Conservation (phyloP, 129 eudicot species). For the Helianthus annuus region DNA sequence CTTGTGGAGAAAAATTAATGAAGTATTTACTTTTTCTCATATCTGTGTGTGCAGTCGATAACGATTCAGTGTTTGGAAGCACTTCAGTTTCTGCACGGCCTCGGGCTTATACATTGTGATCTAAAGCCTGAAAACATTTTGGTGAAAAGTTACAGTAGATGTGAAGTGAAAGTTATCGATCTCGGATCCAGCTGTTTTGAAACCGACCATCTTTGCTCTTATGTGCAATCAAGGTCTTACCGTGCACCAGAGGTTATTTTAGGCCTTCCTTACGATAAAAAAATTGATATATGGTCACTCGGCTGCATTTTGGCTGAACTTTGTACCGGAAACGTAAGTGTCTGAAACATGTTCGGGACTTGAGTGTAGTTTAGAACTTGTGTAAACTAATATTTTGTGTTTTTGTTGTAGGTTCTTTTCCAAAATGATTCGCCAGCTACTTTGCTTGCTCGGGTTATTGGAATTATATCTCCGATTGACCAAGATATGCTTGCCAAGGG, state of each 20-base stretch:
- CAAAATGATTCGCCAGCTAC: conserved; percentile 99
- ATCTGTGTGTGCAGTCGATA: conserved; percentile 63
- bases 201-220: conserved; percentile 89
- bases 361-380: background rate
- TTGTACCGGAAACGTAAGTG: conserved; percentile 86
- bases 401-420: conserved; percentile 65
- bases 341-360: background rate
- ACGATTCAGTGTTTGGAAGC: conserved; percentile 91
- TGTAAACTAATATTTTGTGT: conserved; percentile 10
- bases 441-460: conserved; percentile 88
- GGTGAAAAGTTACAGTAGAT: conserved; percentile 92
- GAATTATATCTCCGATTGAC: conserved; percentile 71
- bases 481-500: conserved; percentile 92
- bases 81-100: conserved; percentile 76
- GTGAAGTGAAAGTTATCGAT: conserved; percentile 92
- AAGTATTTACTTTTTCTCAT: background rate
- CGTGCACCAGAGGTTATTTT: conserved; percentile 92
- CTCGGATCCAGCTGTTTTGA: conserved; percentile 93
- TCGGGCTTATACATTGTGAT: conserved; percentile 93
- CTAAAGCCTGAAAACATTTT: conserved; percentile 90
- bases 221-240: conserved; percentile 90
- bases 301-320: conserved; percentile 98
- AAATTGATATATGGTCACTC: conserved; percentile 91
- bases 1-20: background rate
- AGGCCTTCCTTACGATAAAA: conserved; percentile 85